Evolutionary conservation across 2,329 filamentous ascomycete species (phyloP).

Genomic region (Leptographium galeiforme): DNA sequence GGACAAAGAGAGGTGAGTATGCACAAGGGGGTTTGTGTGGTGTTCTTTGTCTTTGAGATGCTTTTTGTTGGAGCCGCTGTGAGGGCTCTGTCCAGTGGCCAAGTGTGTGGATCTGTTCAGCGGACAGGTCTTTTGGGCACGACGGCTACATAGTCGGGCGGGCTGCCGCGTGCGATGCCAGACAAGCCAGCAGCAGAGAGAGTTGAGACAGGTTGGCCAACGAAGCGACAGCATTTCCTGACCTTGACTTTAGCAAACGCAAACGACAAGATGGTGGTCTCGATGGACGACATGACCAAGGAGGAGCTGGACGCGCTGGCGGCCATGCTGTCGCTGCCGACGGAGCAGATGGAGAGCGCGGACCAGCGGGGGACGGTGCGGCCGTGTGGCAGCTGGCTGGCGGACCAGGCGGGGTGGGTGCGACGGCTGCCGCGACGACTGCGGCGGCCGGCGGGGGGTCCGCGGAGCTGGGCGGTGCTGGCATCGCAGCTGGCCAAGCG

Average conservation of each 20-base stretch:
- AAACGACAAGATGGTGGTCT: neutral
- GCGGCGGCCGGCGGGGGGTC: neutral
- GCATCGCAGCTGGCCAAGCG: constrained; percentile 15
- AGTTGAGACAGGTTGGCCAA: neutral
- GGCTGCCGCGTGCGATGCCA: too few relatives aligned
- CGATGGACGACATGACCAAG: neutral
- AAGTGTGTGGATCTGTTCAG: too few relatives aligned
- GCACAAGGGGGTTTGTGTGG: too few relatives aligned
- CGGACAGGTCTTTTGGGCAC: too few relatives aligned
- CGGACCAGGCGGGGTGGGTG: constrained; percentile 5
- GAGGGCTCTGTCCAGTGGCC: too few relatives aligned
- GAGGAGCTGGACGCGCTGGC: constrained; percentile 3
- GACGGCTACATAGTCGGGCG: too few relatives aligned
- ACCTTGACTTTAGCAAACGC: neutral
- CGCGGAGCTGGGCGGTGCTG: constrained; percentile 20
- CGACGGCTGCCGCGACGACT: constrained; percentile 4
- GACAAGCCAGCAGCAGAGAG: too few relatives aligned
- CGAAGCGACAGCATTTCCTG: neutral
- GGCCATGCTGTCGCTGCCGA: constrained; percentile 1
- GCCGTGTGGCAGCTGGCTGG: constrained; percentile 4
- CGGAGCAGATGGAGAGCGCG: neutral
- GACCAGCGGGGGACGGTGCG: neutral
- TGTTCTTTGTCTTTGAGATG: too few relatives aligned
- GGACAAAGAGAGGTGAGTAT: too few relatives aligned
- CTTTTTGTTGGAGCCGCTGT: too few relatives aligned